A percentile compares a stretch with the other conserved stretches of the same genome.
These are phyloP conservation scores for Ophiocordyceps camponoti-floridani DNA, from an alignment of 2,329 filamentous ascomycete genomes.

Conservation along the genomic window DNA sequence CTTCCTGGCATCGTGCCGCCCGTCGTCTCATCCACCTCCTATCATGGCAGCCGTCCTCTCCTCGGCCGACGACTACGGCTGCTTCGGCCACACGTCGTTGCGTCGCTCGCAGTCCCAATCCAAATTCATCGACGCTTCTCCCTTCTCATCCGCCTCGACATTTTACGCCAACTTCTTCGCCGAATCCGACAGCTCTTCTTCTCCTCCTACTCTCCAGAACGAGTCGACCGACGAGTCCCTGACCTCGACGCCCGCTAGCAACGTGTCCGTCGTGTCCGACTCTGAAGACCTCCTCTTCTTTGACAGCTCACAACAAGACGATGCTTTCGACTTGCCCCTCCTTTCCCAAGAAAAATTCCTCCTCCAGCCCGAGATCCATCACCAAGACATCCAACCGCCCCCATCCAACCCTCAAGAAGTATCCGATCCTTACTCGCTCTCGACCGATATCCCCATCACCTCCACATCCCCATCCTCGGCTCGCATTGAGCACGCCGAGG, in stretches of 20 bases:
- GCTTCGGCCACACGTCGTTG: slow-evolving; percentile 29
- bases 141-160: slow-evolving; percentile 23
- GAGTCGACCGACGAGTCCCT: slow-evolving; percentile 39
- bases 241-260: slow-evolving; percentile 45
- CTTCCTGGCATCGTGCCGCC: neutral
- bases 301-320: slow-evolving; percentile 25
- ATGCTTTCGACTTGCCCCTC: slow-evolving; percentile 27
- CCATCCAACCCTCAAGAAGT: slow-evolving; percentile 30
- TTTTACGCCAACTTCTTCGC: slow-evolving; percentile 13
- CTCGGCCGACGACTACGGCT: slow-evolving; percentile 34
- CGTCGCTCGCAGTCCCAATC: slow-evolving; percentile 43
- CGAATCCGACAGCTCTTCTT: slow-evolving; percentile 34
- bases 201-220: slow-evolving; percentile 27
- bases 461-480: slow-evolving; percentile 36
- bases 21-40: neutral
- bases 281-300: slow-evolving; percentile 30
- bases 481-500: slow-evolving; percentile 44
- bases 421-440: slow-evolving; percentile 31
- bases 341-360: slow-evolving; percentile 29
- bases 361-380: slow-evolving; percentile 11
- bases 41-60: slow-evolving; percentile 37
- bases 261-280: slow-evolving; percentile 40
- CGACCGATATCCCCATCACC: slow-evolving; percentile 13
- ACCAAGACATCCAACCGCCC: slow-evolving; percentile 21
- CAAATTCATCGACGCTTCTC: slow-evolving; percentile 27